Percentiles rank a stretch among this genome's conserved stretches.
Evolutionary conservation across 139 green algal genomes (phyloP).

Genomic region (Closterium sp.): DNA sequence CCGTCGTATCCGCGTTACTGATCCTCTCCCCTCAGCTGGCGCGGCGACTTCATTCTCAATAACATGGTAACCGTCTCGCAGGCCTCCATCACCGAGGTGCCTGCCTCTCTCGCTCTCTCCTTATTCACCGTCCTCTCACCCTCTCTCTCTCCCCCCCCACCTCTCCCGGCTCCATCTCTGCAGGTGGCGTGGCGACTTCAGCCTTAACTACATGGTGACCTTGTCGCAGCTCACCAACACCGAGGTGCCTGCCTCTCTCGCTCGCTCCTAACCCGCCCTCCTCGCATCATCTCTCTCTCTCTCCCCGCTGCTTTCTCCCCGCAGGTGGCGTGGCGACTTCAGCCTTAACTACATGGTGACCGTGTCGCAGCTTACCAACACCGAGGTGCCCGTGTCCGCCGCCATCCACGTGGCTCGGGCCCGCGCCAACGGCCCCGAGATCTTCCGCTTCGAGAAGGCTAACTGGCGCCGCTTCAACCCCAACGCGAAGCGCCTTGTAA

Average conservation of each 20-base stretch:
- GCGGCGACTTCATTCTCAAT: not conserved
- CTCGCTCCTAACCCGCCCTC: not conserved
- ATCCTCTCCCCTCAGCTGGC: not conserved
- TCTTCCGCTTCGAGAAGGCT: not conserved
- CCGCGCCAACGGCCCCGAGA: not conserved
- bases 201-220: not conserved
- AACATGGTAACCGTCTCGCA: not conserved
- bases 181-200: not conserved
- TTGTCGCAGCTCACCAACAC: not conserved
- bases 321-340: not conserved
- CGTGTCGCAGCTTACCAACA: not conserved
- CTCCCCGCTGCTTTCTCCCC: too few relatives aligned
- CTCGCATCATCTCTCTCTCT: too few relatives aligned
- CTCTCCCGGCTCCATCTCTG: not conserved
- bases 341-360: not conserved
- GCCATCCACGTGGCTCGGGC: not conserved
- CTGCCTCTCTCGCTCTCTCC: not conserved
- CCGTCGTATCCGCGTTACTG: not conserved
- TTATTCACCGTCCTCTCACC: not conserved
- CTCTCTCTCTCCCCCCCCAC: not conserved
- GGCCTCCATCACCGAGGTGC: not conserved
- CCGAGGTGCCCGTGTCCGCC: not conserved
- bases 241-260: not conserved
- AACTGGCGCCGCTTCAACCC: not conserved
- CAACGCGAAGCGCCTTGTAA: not conserved